Evolutionary conservation across 2,329 filamentous ascomycete species (phyloP).

Genomic region (Esteya vermicola): DNA sequence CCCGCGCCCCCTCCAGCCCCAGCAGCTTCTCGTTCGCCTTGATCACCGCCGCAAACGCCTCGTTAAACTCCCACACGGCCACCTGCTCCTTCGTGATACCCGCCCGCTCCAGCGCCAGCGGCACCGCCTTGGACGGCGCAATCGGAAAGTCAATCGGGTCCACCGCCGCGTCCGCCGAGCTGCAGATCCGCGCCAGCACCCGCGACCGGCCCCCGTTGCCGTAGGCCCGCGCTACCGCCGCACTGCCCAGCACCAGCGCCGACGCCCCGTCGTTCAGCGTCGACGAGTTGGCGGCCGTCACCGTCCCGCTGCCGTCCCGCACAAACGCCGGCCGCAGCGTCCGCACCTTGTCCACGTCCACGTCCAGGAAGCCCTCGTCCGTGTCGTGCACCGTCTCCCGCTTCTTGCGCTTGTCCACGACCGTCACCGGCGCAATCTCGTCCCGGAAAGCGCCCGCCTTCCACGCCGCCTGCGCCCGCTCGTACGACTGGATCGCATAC

Average conservation of each 20-base stretch:
- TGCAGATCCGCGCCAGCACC: constrained; percentile 75
- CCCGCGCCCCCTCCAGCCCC: constrained; percentile 61
- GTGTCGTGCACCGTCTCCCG: constrained; percentile 60
- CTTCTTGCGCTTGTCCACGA: constrained; percentile 56
- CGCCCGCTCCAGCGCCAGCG: constrained; percentile 74
- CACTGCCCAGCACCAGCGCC: constrained; percentile 73
- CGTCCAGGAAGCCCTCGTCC: constrained; percentile 79
- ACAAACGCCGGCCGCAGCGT: constrained; percentile 86
- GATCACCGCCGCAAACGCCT: constrained; percentile 92
- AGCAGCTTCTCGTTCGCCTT: constrained; percentile 83
- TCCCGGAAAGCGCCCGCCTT: constrained; percentile 68
- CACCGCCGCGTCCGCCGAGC: constrained; percentile 78
- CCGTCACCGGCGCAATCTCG: constrained; percentile 77
- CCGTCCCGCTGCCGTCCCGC: constrained; percentile 69
- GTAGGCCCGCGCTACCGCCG: constrained; percentile 66
- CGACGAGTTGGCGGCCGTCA: constrained; percentile 89
- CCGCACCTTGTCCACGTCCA: constrained; percentile 76
- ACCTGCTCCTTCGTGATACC: constrained; percentile 88
- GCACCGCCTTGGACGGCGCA: constrained; percentile 83
- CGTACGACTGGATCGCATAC: constrained; percentile 80
- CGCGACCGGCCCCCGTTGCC: constrained; percentile 50
- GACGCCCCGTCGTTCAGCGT: constrained; percentile 91
- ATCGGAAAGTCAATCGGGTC: constrained; percentile 90
- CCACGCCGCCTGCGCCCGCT: constrained; percentile 84
- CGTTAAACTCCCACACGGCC: constrained; percentile 95